Evolutionary conservation across 768 basidiomycete genomes (phyloP).

Genomic region (Galerina sulciceps): DNA sequence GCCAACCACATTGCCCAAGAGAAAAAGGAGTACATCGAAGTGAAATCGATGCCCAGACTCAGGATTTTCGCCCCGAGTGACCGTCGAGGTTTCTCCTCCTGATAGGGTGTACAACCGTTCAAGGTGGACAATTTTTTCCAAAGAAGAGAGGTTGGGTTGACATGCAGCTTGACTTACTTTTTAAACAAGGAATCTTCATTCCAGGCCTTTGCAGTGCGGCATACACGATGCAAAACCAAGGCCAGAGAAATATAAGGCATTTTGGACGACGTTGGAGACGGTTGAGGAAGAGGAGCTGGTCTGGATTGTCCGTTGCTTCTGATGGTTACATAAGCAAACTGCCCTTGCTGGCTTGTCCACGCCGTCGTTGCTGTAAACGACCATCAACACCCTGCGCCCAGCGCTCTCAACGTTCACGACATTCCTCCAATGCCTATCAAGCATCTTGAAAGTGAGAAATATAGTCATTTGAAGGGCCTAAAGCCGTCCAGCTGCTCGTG

Average conservation of each 20-base stretch:
- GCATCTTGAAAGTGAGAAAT: constrained; percentile 73
- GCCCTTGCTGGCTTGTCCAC: constrained; percentile 27
- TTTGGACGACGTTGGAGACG: neutral
- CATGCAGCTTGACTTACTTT: constrained; percentile 3
- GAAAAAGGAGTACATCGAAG: neutral
- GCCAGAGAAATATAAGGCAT: neutral
- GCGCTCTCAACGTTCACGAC: constrained; percentile 27
- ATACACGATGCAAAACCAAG: neutral
- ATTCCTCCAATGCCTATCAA: constrained; percentile 71
- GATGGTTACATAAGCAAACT: constrained; percentile 30
- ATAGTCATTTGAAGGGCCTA: neutral
- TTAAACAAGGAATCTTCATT: neutral
- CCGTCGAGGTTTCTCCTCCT: constrained; percentile 12
- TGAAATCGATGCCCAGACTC: constrained; percentile 5
- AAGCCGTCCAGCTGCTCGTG: neutral
- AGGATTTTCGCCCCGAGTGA: constrained; percentile 15
- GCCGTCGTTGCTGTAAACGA: constrained; percentile 40
- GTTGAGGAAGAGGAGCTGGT: neutral
- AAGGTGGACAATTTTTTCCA: neutral
- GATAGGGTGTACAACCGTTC: too few species aligned
- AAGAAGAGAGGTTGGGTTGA: neutral
- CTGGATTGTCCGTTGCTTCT: neutral
- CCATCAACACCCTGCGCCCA: constrained; percentile 32
- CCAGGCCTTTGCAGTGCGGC: neutral
- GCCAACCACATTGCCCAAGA: constrained; percentile 1